phyloP scores from a whole-genome alignment of 2,329 filamentous ascomycete genomes.

The Beauveria medogensis region DNA sequence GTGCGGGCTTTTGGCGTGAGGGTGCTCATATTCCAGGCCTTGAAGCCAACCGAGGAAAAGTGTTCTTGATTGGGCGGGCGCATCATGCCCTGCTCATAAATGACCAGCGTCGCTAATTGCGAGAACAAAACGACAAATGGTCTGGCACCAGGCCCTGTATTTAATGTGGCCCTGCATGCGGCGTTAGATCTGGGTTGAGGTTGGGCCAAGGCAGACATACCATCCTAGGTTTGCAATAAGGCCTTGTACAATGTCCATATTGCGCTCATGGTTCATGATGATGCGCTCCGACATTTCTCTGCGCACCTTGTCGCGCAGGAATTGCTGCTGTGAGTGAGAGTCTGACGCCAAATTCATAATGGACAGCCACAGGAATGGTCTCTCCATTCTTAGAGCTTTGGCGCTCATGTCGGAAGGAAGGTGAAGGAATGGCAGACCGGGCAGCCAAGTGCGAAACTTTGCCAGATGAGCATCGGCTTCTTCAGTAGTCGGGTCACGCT shows the following conservation, averaged over 20 bases:
- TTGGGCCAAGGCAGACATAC: constrained; percentile 21
- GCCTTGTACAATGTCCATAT: constrained; percentile 44
- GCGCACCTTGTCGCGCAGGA: constrained; percentile 32
- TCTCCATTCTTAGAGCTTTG: constrained; percentile 28
- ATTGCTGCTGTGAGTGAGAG: constrained; percentile 30
- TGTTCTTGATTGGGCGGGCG: constrained; percentile 28
- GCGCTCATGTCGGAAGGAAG: constrained; percentile 30
- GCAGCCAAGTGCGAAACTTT: constrained; percentile 34
- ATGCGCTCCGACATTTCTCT: constrained; percentile 37
- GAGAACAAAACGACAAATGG: constrained; percentile 37
- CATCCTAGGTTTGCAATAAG: constrained; percentile 38
- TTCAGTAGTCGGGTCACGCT: constrained; percentile 22
- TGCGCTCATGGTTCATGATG: constrained; percentile 39
- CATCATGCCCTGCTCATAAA: constrained; percentile 39
- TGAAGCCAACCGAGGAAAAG: constrained; percentile 28
- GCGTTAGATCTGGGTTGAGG: constrained; percentile 2
- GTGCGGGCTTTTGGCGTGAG: constrained; percentile 29
- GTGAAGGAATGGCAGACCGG: constrained; percentile 37
- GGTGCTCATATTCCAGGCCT: constrained; percentile 23
- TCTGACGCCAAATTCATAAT: constrained; percentile 40
- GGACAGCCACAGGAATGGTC: constrained; percentile 43
- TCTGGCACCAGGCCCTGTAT: constrained; percentile 27
- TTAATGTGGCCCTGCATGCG: constrained; percentile 29
- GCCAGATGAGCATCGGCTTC: constrained; percentile 32
- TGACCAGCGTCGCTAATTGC: constrained; percentile 34